These are phyloP conservation scores for Coprinopsis marcescibilis DNA, from an alignment of 768 basidiomycete genomes.

Conservation along the genomic window DNA sequence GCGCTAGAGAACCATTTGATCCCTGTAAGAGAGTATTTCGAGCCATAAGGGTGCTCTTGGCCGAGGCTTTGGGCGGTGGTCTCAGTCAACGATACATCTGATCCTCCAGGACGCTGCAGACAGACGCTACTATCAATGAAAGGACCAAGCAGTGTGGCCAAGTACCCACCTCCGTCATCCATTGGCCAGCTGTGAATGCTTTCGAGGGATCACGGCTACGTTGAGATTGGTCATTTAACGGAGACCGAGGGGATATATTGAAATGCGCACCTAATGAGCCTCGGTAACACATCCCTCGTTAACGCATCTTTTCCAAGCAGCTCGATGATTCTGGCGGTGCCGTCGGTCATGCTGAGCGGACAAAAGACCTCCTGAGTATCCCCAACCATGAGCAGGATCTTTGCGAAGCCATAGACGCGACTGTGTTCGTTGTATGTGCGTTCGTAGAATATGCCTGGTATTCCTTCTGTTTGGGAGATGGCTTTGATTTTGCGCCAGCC, in stretches of 20 bases:
- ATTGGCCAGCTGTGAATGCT: constrained; percentile 74
- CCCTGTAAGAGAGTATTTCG: constrained; percentile 54
- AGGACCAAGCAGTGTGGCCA: constrained; percentile 17
- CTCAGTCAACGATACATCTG: constrained; percentile 71
- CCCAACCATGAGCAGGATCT: constrained; percentile 53
- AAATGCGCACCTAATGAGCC: constrained; percentile 49
- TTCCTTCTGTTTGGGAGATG: constrained; percentile 55
- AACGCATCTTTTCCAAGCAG: constrained; percentile 53
- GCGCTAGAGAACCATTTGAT: constrained; percentile 87
- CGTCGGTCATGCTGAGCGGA: constrained; percentile 78
- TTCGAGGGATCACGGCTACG: constrained; percentile 52
- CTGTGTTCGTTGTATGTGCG: constrained; percentile 56
- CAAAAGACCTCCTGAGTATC: constrained; percentile 68
- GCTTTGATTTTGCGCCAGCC: constrained; percentile 68
- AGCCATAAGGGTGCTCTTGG: constrained; percentile 34
- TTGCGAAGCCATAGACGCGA: constrained; percentile 60
- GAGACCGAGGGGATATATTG: not conserved
- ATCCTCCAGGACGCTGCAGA: constrained; percentile 60
- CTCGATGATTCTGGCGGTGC: constrained; percentile 68
- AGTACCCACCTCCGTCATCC: constrained; percentile 69
- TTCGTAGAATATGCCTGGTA: constrained; percentile 64
- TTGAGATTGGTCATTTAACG: not conserved
- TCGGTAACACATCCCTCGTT: constrained; percentile 52
- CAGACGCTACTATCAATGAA: constrained; percentile 28
- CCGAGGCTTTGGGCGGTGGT: constrained; percentile 45